Percentiles rank a stretch among this genome's conserved stretches.
phyloP scores from a whole-genome alignment of 1,284 basidiomycete species.

The Inonotus obliquus region DNA sequence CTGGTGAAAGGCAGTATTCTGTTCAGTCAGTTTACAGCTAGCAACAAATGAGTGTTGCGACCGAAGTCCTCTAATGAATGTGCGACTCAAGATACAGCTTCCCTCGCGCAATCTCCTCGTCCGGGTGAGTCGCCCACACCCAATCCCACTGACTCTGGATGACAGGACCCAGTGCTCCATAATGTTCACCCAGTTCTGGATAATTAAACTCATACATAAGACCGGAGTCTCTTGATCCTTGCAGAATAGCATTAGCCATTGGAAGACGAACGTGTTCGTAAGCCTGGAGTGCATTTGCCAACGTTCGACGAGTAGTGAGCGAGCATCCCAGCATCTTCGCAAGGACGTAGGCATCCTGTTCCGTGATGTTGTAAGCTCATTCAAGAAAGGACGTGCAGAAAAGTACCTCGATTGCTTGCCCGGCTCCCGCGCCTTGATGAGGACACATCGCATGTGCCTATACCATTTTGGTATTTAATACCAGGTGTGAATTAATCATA shows the following conservation, averaged over 20 bases:
- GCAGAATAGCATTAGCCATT: conserved; percentile 32
- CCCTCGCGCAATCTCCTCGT: conserved; percentile 26
- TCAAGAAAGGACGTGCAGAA: not conserved
- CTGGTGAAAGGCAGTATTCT: no score
- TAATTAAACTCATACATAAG: conserved; percentile 37
- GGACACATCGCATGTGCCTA: conserved; percentile 38
- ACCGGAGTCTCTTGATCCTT: conserved; percentile 33
- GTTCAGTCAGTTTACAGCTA: no score
- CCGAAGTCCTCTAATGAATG: not conserved
- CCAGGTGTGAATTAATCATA: not conserved
- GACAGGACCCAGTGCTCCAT: conserved; percentile 30
- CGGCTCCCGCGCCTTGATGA: conserved; percentile 34
- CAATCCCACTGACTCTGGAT: conserved; percentile 35
- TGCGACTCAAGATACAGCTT: not conserved
- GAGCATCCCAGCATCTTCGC: conserved; percentile 26
- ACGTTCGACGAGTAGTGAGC: conserved; percentile 21
- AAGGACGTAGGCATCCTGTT: conserved; percentile 32
- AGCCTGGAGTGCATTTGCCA: conserved; percentile 27
- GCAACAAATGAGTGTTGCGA: no score
- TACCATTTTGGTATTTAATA: not conserved
- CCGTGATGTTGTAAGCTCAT: not conserved
- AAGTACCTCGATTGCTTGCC: conserved; percentile 33
- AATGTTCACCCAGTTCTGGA: conserved; percentile 30
- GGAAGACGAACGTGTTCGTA: conserved; percentile 35
- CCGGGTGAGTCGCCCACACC: conserved; percentile 27